phyloP scores from a whole-genome alignment of 345 rosid genomes.

The Dovyalis caffra region DNA sequence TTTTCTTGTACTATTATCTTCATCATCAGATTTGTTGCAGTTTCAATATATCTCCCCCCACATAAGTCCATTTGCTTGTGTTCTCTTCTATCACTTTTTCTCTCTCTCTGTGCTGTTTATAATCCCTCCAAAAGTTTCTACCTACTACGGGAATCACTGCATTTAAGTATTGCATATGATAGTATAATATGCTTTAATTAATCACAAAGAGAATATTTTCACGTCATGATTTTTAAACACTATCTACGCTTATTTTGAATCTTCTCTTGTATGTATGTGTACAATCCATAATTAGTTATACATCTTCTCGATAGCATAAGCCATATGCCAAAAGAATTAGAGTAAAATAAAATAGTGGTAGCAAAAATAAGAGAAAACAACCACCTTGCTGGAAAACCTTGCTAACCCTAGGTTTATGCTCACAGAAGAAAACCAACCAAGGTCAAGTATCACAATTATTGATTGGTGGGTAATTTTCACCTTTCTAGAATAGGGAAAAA shows the following conservation, averaged over 20 bases:
- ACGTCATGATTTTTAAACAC: conserved; percentile 35
- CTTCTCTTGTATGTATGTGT: conserved; percentile 29
- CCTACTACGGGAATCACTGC: conserved; percentile 64
- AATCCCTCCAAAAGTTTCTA: conserved; percentile 64
- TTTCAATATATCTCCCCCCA: conserved; percentile 15
- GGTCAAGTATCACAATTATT: background rate
- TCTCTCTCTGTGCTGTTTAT: conserved; percentile 13
- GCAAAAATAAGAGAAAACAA: background rate
- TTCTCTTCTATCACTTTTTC: conserved; percentile 40
- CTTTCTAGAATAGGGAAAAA: conserved; percentile 6
- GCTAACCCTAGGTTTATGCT: conserved; percentile 14
- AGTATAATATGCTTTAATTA: conserved; percentile 16
- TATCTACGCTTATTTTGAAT: conserved; percentile 49
- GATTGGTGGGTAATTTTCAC: background rate
- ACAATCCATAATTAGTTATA: background rate
- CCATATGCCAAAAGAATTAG: conserved; percentile 10
- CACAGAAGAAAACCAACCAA: background rate
- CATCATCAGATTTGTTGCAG: conserved; percentile 33
- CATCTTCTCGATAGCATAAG: conserved; percentile 7
- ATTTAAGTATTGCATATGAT: conserved; percentile 39
- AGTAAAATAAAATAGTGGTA: background rate
- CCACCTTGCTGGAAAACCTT: conserved; percentile 4
- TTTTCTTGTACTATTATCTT: conserved; percentile 43
- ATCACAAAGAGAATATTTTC: conserved; percentile 49
- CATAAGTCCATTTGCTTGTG: conserved; percentile 50